phyloP scores from a whole-genome alignment of 306 rosid genomes.

The Ceratonia siliqua region DNA sequence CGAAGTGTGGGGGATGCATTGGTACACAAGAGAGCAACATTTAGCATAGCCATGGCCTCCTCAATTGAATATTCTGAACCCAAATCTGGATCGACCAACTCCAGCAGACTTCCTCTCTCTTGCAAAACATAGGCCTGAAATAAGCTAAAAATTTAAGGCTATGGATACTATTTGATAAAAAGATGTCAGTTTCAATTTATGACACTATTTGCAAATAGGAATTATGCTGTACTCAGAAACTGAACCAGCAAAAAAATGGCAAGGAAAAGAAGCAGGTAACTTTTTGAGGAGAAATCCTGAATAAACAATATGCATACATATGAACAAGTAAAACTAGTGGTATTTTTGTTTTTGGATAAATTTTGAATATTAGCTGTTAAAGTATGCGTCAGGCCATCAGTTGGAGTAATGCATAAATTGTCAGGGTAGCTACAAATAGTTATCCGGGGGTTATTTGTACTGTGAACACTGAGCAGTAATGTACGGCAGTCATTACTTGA shows the following conservation, averaged over 20 bases:
- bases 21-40: constrained; percentile 86
- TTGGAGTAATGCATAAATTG: neutral
- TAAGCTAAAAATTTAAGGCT: constrained; percentile 37
- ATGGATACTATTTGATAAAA: neutral
- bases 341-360: neutral
- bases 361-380: neutral
- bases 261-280: neutral
- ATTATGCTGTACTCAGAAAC: neutral
- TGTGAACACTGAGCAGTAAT: neutral
- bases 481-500: neutral
- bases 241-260: neutral
- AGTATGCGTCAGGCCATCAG: neutral
- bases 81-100: constrained; percentile 85
- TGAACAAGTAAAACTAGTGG: neutral
- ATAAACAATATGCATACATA: neutral
- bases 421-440: neutral
- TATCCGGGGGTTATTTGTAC: neutral
- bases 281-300: neutral
- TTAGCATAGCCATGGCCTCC: constrained; percentile 77
- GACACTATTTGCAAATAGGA: neutral
- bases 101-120: constrained; percentile 82
- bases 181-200: neutral
- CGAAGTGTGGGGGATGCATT: constrained; percentile 93
- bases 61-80: constrained; percentile 74
- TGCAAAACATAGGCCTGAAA: constrained; percentile 88